These are phyloP conservation scores for Microsporum audouinii DNA, from an alignment of 2,329 filamentous ascomycete species.

Conservation along the genomic window DNA sequence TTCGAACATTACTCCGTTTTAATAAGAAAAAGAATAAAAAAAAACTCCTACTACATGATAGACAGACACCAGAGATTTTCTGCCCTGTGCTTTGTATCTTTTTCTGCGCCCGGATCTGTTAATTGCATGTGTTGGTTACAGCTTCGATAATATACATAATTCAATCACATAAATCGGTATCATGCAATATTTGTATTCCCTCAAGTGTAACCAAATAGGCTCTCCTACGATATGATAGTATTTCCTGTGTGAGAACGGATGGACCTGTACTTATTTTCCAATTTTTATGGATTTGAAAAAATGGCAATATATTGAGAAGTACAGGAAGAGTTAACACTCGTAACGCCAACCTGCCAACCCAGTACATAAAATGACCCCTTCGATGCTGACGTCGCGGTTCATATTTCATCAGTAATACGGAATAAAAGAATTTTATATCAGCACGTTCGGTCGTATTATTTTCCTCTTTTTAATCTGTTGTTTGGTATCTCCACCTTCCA, in stretches of 20 bases:
- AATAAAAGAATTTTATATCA: background rate
- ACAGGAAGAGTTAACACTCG: background rate
- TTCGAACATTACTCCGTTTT: background rate
- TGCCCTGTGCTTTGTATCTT: background rate
- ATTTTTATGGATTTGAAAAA: background rate
- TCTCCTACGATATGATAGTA: background rate
- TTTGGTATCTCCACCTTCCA: background rate
- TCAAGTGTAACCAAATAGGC: background rate
- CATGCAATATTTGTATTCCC: background rate
- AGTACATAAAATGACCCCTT: background rate
- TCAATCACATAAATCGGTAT: background rate
- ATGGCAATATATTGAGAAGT: background rate
- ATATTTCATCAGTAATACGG: background rate
- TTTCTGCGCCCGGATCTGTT: background rate
- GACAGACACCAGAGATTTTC: background rate
- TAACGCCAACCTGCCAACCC: constrained; percentile 1
- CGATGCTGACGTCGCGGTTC: background rate
- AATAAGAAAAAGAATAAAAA: background rate
- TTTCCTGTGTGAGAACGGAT: background rate
- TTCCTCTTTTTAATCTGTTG: background rate
- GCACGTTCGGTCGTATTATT: background rate
- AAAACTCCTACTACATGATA: background rate
- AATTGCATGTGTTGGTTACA: background rate
- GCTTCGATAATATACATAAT: background rate
- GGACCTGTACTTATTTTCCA: background rate